Evolutionary conservation across 1,284 basidiomycete species (phyloP).

Genomic region (Austropuccinia psidii): DNA sequence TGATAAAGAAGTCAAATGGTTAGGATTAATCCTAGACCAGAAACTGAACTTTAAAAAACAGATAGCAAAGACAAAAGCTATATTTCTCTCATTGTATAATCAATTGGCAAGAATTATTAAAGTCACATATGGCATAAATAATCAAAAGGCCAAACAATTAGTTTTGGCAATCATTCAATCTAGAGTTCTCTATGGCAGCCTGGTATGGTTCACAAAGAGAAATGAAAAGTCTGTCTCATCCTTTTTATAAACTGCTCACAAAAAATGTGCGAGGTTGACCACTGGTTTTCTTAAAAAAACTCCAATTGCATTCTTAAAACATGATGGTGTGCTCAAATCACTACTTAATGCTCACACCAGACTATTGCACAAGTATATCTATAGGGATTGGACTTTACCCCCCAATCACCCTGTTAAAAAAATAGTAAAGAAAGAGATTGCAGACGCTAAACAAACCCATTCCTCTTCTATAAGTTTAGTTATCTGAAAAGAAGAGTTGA

Average conservation of each 20-base stretch:
- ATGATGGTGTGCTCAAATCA: not conserved
- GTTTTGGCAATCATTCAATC: not conserved
- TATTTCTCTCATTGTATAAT: not conserved
- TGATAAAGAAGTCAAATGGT: not conserved
- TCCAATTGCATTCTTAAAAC: not conserved
- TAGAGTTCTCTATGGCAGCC: not conserved
- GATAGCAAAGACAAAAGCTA: not conserved
- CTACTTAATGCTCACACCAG: not conserved
- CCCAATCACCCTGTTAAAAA: not conserved
- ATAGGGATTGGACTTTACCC: not conserved
- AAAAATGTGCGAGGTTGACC: not conserved
- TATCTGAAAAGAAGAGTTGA: too few relatives aligned
- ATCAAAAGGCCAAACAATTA: not conserved
- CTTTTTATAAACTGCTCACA: not conserved
- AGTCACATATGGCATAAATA: conserved; percentile 4
- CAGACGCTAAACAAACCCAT: not conserved
- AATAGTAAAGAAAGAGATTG: not conserved
- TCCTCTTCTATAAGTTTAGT: not conserved
- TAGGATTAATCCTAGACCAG: not conserved
- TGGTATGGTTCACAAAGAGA: conserved; percentile 4
- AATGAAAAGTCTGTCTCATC: not conserved
- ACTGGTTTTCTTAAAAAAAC: not conserved
- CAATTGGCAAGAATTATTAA: not conserved
- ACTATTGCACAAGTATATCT: not conserved
- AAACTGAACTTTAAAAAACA: not conserved